phyloP scores from a whole-genome alignment of 352 stramenopile genomes.

The Phytophthora pluvialis region DNA sequence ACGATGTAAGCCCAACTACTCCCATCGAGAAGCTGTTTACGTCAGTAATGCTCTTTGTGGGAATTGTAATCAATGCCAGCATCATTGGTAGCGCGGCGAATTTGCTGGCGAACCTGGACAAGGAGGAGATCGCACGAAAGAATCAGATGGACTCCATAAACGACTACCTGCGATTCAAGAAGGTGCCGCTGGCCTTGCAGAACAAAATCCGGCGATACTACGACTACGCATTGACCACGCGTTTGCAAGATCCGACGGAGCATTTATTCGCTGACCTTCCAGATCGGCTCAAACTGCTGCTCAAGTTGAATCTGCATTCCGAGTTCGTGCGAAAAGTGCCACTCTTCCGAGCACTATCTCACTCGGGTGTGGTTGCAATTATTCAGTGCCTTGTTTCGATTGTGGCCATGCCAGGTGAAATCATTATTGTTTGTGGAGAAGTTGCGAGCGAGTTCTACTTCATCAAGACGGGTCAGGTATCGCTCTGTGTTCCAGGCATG shows the following conservation, averaged over 20 bases:
- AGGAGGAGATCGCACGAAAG: constrained; percentile 75
- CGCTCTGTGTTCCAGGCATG: constrained; percentile 46
- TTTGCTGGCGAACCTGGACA: constrained; percentile 77
- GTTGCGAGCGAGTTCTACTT: constrained; percentile 76
- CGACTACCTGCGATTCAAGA: constrained; percentile 84
- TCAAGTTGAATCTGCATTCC: constrained; percentile 71
- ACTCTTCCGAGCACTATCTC: constrained; percentile 72
- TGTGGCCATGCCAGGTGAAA: constrained; percentile 70
- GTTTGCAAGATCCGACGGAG: constrained; percentile 62
- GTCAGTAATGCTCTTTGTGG: constrained; percentile 74
- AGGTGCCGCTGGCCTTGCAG: constrained; percentile 66
- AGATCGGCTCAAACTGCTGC: constrained; percentile 68
- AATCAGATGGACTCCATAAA: constrained; percentile 85
- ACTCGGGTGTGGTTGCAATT: constrained; percentile 74
- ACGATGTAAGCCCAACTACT: constrained; percentile 63
- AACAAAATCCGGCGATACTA: constrained; percentile 82
- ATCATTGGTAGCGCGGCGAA: constrained; percentile 85
- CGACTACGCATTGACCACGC: constrained; percentile 71
- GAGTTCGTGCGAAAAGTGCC: constrained; percentile 79
- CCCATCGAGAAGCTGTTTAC: constrained; percentile 68
- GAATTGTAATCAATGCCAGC: constrained; percentile 79
- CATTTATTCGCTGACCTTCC: constrained; percentile 76
- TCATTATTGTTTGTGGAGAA: constrained; percentile 73
- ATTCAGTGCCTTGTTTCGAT: constrained; percentile 70
- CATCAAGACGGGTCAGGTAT: constrained; percentile 72